Percentiles rank a stretch among this genome's conserved stretches.
phyloP scores from a whole-genome alignment of 345 rosid species.

The Corchorus olitorius region DNA sequence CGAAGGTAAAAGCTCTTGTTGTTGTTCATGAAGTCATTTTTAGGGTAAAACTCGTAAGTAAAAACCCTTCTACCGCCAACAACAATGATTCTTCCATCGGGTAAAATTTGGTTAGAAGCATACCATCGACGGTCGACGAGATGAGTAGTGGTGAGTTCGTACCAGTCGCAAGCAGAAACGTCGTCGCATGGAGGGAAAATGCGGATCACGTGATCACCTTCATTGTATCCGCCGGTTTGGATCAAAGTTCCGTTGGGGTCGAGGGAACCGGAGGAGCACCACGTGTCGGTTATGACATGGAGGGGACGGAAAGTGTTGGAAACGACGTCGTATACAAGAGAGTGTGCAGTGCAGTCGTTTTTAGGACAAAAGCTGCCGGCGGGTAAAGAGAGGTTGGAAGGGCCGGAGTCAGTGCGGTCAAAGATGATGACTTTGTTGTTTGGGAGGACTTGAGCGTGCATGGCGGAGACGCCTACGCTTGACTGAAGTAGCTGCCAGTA shows the following conservation, averaged over 20 bases:
- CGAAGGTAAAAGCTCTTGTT: constrained; percentile 35
- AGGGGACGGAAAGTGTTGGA: constrained; percentile 67
- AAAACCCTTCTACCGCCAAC: constrained; percentile 76
- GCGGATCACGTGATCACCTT: constrained; percentile 61
- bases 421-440: constrained; percentile 68
- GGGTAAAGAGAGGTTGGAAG: constrained; percentile 66
- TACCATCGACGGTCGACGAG: constrained; percentile 73
- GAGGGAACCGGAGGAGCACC: constrained; percentile 89
- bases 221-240: constrained; percentile 74
- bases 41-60: constrained; percentile 68
- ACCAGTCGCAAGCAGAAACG: constrained; percentile 59
- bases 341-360: constrained; percentile 79
- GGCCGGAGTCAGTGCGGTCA: constrained; percentile 82
- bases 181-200: constrained; percentile 53
- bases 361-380: constrained; percentile 46
- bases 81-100: constrained; percentile 71
- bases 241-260: constrained; percentile 60
- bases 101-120: constrained; percentile 71
- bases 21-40: constrained; percentile 20
- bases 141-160: constrained; percentile 39
- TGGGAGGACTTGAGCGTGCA: constrained; percentile 85
- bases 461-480: constrained; percentile 81
- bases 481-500: constrained; percentile 47
- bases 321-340: constrained; percentile 61
- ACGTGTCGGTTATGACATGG: constrained; percentile 61